Evolutionary conservation across 2,329 filamentous ascomycete genomes (phyloP).

Genomic region (Colletotrichum coccodes): DNA sequence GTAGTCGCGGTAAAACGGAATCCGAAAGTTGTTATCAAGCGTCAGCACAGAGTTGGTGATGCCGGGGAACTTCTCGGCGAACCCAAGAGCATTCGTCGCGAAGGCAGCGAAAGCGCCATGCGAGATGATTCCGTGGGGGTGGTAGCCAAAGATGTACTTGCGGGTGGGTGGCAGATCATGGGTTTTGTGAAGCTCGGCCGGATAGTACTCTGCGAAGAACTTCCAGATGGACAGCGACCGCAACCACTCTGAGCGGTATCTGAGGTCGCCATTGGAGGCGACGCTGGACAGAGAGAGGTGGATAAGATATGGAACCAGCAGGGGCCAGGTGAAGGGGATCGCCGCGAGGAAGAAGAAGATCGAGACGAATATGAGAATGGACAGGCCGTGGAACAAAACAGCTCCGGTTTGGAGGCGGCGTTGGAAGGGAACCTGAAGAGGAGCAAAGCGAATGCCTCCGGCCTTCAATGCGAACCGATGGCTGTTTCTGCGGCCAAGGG

Average conservation of each 20-base stretch:
- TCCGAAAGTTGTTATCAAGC: conserved; percentile 94
- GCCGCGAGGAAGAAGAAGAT: conserved; percentile 92
- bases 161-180: conserved; percentile 80
- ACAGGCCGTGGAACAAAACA: conserved; percentile 78
- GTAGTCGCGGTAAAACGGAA: conserved; percentile 95
- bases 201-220: conserved; percentile 93
- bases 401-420: conserved; percentile 82
- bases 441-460: conserved; percentile 82
- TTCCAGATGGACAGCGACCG: conserved; percentile 83
- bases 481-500: conserved; percentile 17
- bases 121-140: conserved; percentile 96
- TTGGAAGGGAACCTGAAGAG: conserved; percentile 76
- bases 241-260: conserved; percentile 78
- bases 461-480: conserved; percentile 47
- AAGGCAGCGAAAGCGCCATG: conserved; percentile 96
- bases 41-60: conserved; percentile 95
- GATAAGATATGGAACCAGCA: conserved; percentile 79
- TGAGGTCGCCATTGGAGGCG: conserved; percentile 78
- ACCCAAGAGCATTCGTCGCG: conserved; percentile 88
- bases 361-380: conserved; percentile 76
- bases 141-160: conserved; percentile 97
- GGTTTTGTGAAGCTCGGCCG: conserved; percentile 87
- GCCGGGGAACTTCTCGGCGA: conserved; percentile 87
- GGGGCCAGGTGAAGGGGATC: conserved; percentile 91
- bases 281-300: conserved; percentile 85